These are phyloP conservation scores for Aphanomyces stellatus DNA, from an alignment of 352 stramenopile species.

Conservation along the genomic window DNA sequence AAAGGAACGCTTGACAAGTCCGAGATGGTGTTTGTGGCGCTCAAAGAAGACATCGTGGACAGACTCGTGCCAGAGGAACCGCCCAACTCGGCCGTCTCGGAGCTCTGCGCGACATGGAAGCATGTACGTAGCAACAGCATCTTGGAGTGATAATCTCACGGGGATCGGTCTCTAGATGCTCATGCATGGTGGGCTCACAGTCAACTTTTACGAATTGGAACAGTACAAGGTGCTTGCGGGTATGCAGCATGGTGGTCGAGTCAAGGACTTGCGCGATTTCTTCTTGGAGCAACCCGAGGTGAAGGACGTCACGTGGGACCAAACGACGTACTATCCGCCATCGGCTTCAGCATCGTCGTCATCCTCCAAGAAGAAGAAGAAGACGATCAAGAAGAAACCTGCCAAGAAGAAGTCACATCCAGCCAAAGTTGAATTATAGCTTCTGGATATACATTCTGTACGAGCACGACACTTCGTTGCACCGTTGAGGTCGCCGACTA, in stretches of 20 bases:
- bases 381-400: not conserved
- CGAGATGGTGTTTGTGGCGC: constrained; percentile 18
- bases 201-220: constrained; percentile 21
- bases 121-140: not conserved
- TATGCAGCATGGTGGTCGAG: constrained; percentile 7
- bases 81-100: not conserved
- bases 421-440: not conserved
- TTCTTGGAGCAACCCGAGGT: constrained; percentile 14
- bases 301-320: constrained; percentile 10
- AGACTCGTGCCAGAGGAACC: not conserved
- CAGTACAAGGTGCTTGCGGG: constrained; percentile 11
- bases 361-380: no score
- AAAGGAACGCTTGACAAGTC: constrained; percentile 13
- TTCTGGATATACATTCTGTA: no score
- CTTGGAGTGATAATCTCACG: not conserved
- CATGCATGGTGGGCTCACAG: constrained; percentile 4
- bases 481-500: no score
- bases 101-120: constrained; percentile 19
- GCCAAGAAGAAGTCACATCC: not conserved
- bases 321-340: not conserved
- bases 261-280: constrained; percentile 12
- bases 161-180: constrained; percentile 2
- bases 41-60: not conserved
- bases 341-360: no score
- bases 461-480: no score